Conservation (phyloP, 78 protist genomes). For the Ministeria vibrans region DNA sequence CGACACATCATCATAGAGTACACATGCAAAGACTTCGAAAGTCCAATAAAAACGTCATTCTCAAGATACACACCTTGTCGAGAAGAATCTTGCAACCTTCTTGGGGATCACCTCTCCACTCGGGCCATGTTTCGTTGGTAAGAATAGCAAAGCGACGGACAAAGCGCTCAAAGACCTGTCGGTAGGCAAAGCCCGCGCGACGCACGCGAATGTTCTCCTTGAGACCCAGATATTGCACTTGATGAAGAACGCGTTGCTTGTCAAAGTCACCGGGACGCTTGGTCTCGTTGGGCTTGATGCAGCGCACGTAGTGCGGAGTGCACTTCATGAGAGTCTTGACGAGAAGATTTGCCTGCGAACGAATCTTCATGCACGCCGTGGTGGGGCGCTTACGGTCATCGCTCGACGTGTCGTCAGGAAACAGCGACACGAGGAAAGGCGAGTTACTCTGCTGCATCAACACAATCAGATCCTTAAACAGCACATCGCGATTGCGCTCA, state of each 20-base stretch:
- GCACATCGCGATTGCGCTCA: slow-evolving; percentile 80
- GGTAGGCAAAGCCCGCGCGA: slow-evolving; percentile 91
- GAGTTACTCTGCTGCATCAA: neutral
- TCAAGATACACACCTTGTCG: no score
- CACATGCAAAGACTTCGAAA: no score
- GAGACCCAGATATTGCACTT: slow-evolving; percentile 76
- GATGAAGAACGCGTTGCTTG: slow-evolving; percentile 26
- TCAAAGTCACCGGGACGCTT: neutral
- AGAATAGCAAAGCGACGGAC: slow-evolving; percentile 56
- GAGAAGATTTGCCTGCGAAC: slow-evolving; percentile 48
- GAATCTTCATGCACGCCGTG: slow-evolving; percentile 80
- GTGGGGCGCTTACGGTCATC: slow-evolving; percentile 61
- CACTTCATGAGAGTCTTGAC: slow-evolving; percentile 60
- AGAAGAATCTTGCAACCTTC: slow-evolving; percentile 14
- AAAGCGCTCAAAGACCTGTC: slow-evolving; percentile 68
- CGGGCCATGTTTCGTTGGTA: slow-evolving; percentile 7
- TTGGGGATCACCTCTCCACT: neutral
- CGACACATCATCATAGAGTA: no score
- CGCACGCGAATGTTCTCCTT: slow-evolving; percentile 87
- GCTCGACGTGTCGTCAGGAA: slow-evolving; percentile 5
- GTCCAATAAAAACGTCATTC: no score
- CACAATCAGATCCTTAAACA: slow-evolving; percentile 50
- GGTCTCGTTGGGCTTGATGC: slow-evolving; percentile 87
- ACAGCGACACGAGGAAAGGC: neutral
- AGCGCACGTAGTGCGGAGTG: slow-evolving; percentile 82